phyloP scores from a whole-genome alignment of 495 filamentous ascomycete species.

The Chaetomium tenue region DNA sequence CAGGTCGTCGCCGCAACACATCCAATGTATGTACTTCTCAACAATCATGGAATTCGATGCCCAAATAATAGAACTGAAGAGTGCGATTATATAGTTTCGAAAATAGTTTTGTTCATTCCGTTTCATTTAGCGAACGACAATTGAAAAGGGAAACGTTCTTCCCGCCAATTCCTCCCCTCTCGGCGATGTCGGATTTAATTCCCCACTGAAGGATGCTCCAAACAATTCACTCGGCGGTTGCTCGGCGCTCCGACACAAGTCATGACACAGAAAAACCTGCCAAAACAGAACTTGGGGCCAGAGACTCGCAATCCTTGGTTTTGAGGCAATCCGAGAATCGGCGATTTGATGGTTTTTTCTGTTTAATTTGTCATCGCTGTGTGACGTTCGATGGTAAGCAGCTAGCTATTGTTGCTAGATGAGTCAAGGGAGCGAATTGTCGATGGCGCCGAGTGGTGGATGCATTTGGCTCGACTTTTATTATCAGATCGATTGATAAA shows the following conservation, averaged over 20 bases:
- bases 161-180: not conserved
- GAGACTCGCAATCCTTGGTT: not conserved
- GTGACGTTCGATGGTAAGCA: not conserved
- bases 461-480: not conserved
- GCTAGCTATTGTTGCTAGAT: not conserved
- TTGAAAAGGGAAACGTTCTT: not conserved
- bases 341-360: not conserved
- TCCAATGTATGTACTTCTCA: too few relatives aligned
- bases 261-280: not conserved
- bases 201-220: not conserved
- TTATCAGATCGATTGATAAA: slow-evolving; percentile 37
- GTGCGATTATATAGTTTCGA: too few relatives aligned
- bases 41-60: too few relatives aligned
- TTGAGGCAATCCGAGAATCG: not conserved
- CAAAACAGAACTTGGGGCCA: not conserved
- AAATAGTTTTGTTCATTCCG: too few relatives aligned
- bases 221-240: slow-evolving; percentile 13
- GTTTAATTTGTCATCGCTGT: slow-evolving; percentile 1
- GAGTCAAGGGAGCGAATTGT: not conserved
- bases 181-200: slow-evolving; percentile 19
- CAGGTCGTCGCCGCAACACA: too few relatives aligned
- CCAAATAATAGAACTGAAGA: too few relatives aligned
- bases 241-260: slow-evolving; percentile 19
- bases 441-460: not conserved
- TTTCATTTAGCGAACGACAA: not conserved